Conservation (phyloP, 2,329 filamentous ascomycete genomes). For the Claviceps pazoutovae region DNA sequence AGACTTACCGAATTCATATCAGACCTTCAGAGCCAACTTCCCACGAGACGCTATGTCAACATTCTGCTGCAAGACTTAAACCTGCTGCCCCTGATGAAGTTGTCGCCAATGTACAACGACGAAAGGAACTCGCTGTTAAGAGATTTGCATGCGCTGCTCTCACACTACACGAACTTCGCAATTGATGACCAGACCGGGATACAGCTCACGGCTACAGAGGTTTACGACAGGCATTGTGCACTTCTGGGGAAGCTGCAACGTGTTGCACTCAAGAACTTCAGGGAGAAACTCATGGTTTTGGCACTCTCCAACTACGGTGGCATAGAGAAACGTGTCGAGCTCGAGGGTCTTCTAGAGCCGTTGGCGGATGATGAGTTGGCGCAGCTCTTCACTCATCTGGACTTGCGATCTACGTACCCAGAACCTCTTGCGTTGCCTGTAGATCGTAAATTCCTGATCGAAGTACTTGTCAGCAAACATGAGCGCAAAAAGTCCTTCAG, state of each 20-base stretch:
- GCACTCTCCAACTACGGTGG: constrained; percentile 86
- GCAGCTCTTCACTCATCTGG: constrained; percentile 54
- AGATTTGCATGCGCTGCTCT: constrained; percentile 66
- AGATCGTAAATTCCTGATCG: constrained; percentile 51
- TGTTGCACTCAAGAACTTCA: constrained; percentile 66
- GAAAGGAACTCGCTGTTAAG: constrained; percentile 64
- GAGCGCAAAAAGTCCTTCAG: constrained; percentile 74
- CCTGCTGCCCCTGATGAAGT: constrained; percentile 57
- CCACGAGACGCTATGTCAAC: constrained; percentile 88
- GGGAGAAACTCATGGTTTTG: constrained; percentile 78
- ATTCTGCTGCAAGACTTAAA: constrained; percentile 77
- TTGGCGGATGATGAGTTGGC: constrained; percentile 63
- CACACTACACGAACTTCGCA: constrained; percentile 77
- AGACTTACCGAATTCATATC: constrained; percentile 84
- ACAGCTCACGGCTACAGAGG: constrained; percentile 56
- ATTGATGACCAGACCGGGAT: constrained; percentile 83
- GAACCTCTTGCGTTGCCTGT: constrained; percentile 48
- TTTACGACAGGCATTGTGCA: constrained; percentile 68
- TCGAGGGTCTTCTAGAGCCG: constrained; percentile 59
- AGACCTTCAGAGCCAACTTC: constrained; percentile 84
- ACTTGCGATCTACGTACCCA: constrained; percentile 74
- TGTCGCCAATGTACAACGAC: constrained; percentile 66
- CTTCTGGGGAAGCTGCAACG: constrained; percentile 68
- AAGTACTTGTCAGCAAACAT: constrained; percentile 60
- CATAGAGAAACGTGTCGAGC: constrained; percentile 65